Evolutionary conservation across 176 grass and related monocot genomes (phyloP).

Genomic region (Poa pratensis): DNA sequence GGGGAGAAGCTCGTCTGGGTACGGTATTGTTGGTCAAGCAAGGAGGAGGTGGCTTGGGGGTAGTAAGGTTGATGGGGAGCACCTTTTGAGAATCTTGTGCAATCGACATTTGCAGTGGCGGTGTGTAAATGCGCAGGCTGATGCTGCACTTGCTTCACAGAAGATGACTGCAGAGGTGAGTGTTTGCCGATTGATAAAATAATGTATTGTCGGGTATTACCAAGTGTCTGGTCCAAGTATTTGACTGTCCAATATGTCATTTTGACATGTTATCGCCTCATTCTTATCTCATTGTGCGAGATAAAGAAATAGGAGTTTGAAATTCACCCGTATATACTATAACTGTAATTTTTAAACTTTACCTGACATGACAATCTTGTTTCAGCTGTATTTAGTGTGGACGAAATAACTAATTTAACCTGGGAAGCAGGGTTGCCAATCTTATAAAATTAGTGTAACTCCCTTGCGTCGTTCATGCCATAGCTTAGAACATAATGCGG

Average conservation of each 20-base stretch:
- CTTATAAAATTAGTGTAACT: constrained; percentile 18
- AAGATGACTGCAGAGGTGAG: constrained; percentile 79
- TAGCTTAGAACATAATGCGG: constrained; percentile 4
- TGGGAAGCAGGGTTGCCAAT: not conserved
- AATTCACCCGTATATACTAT: not conserved
- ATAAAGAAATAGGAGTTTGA: not conserved
- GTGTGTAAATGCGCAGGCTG: constrained; percentile 72
- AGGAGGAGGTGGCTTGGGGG: constrained; percentile 76
- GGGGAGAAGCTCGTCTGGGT: constrained; percentile 54
- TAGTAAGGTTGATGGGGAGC: constrained; percentile 71
- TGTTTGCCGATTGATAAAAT: constrained; percentile 30
- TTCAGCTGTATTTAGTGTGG: not conserved
- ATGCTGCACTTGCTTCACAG: constrained; percentile 59
- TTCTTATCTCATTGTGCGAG: constrained; percentile 18
- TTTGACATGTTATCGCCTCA: constrained; percentile 21
- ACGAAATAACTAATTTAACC: constrained; percentile 4
- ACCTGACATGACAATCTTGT: not conserved
- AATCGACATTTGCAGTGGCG: constrained; percentile 87
- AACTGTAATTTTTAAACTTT: constrained; percentile 12
- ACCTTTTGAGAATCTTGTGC: constrained; percentile 68
- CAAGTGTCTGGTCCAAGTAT: not conserved
- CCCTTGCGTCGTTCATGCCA: not conserved
- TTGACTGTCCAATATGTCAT: not conserved
- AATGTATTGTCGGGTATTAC: not conserved
- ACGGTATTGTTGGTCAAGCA: constrained; percentile 53